Evolutionary conservation across 306 rosid species (phyloP), one percentile per base, ranked within the genome.

Genomic region (Phaseolus lunatus): DNA sequence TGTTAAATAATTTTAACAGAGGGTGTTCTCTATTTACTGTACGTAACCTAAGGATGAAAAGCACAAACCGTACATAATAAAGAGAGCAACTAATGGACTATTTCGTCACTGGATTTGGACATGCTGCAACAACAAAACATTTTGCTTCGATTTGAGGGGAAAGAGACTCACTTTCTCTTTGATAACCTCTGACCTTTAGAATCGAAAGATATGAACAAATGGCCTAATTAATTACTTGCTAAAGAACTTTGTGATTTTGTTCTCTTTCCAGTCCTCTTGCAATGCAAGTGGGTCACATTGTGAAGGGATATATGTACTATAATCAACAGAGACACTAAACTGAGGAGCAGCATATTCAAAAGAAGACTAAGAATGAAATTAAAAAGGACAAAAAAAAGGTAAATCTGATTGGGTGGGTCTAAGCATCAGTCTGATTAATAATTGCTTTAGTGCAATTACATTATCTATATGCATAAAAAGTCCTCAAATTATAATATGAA

Each of bases 81-180:
- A 88, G 85, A 67, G 76, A 82, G 81, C 84, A 86, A 82, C 76
- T 78, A 78, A 73, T 85, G 73, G 67, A 9, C 52, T 59, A 52
- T 86, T 83, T 79, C 59, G 84, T 87, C 62, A 84, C 84, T 72
- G 77, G 86, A 67, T 83, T 86, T 80, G 74, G 87, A 75, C 86
- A 76, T 79, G 82, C 45, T 63, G 80, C 76, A 79, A 85, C 81
- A 49, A 81, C 64, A 70, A 74, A 70, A 73, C 79, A 80, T 66
- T 86, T 85, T 87, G 75, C 89, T 88, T 89, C 81, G 88, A 86
- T 85, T 90, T 90, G 86, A 85, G 87, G 68, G 65, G 83, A 66
- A 69, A 68, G 78, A 86, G 53, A 84, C 89, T 44, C 4, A 13
- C 56, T 67, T 37, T 65, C 71, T 39, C 71, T 66, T 66, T 66